Evolutionary conservation across 2,329 filamentous ascomycete species (phyloP), one percentile per base, ranked within the genome.

Genomic region (Colletotrichum graminicola): DNA sequence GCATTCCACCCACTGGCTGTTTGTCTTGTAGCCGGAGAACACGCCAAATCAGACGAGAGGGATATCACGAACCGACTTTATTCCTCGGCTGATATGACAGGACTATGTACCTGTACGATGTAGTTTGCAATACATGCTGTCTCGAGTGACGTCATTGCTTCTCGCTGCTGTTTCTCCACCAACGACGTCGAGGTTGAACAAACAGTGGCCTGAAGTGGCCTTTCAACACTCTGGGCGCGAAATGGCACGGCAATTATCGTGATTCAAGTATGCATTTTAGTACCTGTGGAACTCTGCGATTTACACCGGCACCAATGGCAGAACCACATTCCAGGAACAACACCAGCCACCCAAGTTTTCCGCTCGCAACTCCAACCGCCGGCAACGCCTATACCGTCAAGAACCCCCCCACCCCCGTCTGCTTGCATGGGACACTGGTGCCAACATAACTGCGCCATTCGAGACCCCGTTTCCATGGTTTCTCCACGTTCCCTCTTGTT

Each of bases 351-450:
- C 51, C 62, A n/a, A 45, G 29, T 41, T 63, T 63, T 62, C 43
- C 45, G 34, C 23, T 47, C 43, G 6, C 56, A 14, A 39, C 64
- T 45, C 56, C 55, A 39, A 41, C 56, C 41, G 12, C 57, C 36
- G 12, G 43, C 64, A 62, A 68, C 65, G 39, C 59, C 45, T 41
- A 47, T 21, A 4, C 10, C 47, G 23, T 41, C 45, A 26, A 29
- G 21, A 52, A 41, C 43, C 5, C 4, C 7, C 16, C 5, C 6
- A 7, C 16, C 11, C 34, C 29, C n/a, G 18, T 29, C 21, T 32
- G 14, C 14, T 36, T 54, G 32, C 43, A 29, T 26, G 41, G 14
- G 6, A 55, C 45, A 11, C 32, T 12, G 41, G 23, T 39, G 18
- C 5, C 43, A 39, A 43, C 26, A 5, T 12, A 36, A 7, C 2